A percentile compares a stretch with the other conserved stretches of the same genome.
Conservation (phyloP, 2,329 filamentous ascomycete species). For the Ophiocordyceps sinensis region DNA sequence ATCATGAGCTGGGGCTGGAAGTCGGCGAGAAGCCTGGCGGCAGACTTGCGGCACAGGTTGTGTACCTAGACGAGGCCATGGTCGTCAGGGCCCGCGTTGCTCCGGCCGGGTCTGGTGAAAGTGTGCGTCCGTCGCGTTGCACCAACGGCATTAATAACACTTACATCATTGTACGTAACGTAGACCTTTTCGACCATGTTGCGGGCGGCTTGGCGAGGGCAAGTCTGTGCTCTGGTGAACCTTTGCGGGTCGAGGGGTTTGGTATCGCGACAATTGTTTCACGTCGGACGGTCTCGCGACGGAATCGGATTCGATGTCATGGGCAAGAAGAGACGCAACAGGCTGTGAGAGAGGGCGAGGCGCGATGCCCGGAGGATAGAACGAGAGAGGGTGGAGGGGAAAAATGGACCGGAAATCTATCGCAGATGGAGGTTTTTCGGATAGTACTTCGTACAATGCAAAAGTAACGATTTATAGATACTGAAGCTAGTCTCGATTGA, state of each 20-base stretch:
- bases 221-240: neutral
- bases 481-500: no score
- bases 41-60: slow-evolving; percentile 86
- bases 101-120: neutral
- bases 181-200: slow-evolving; percentile 77
- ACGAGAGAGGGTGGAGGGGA: slow-evolving; percentile 1
- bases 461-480: no score
- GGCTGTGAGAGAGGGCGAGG: neutral
- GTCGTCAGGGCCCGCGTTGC: slow-evolving; percentile 5
- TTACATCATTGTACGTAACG: slow-evolving; percentile 83
- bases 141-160: slow-evolving; percentile 12
- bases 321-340: neutral
- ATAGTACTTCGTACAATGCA: no score
- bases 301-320: neutral
- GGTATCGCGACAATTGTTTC: neutral
- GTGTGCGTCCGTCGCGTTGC: neutral
- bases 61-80: slow-evolving; percentile 53
- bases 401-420: slow-evolving; percentile 1
- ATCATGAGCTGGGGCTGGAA: slow-evolving; percentile 96
- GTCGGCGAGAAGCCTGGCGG: slow-evolving; percentile 63
- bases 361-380: slow-evolving; percentile 5
- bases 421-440: no score
- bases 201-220: slow-evolving; percentile 6
- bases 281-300: neutral
- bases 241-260: neutral